Evolutionary conservation across 139 green algal species (phyloP).

Genomic region (Closterium sp.): DNA sequence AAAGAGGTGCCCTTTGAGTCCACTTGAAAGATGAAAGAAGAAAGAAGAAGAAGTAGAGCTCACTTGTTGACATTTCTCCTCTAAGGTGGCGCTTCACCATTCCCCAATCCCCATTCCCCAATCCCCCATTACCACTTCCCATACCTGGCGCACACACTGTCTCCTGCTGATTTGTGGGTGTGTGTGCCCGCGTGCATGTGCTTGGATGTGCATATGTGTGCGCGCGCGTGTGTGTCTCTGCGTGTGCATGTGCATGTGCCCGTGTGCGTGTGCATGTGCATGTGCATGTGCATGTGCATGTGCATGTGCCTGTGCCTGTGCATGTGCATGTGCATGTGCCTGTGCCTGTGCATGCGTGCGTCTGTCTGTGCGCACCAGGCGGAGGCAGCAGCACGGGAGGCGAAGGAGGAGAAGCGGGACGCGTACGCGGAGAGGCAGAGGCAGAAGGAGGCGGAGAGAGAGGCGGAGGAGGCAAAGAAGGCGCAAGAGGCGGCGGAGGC

Average conservation of each 20-base stretch:
- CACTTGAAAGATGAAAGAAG: neutral
- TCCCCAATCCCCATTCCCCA: too few relatives aligned
- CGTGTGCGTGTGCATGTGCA: neutral
- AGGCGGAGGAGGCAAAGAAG: slow-evolving; percentile 27
- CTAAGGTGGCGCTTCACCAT: too few relatives aligned
- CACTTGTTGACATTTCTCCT: too few relatives aligned
- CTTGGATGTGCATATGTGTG: neutral
- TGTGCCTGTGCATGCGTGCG: neutral
- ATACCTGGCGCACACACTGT: too few relatives aligned
- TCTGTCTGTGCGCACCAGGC: slow-evolving; percentile 7
- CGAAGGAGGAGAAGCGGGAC: slow-evolving; percentile 34
- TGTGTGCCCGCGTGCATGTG: too few relatives aligned
- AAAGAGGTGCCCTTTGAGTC: too few relatives aligned
- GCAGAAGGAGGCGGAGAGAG: slow-evolving; percentile 27
- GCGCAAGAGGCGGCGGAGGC: slow-evolving; percentile 25
- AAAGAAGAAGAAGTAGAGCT: too few relatives aligned
- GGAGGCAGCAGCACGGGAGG: slow-evolving; percentile 15
- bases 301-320: neutral
- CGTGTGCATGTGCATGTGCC: neutral
- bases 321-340: neutral
- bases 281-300: neutral
- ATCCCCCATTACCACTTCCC: too few relatives aligned
- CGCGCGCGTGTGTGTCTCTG: neutral
- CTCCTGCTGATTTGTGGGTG: too few relatives aligned
- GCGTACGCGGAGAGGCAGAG: slow-evolving; percentile 16